These are phyloP conservation scores for Rosa hybrid DNA, from an alignment of 331 rosid species.

Conservation along the genomic window DNA sequence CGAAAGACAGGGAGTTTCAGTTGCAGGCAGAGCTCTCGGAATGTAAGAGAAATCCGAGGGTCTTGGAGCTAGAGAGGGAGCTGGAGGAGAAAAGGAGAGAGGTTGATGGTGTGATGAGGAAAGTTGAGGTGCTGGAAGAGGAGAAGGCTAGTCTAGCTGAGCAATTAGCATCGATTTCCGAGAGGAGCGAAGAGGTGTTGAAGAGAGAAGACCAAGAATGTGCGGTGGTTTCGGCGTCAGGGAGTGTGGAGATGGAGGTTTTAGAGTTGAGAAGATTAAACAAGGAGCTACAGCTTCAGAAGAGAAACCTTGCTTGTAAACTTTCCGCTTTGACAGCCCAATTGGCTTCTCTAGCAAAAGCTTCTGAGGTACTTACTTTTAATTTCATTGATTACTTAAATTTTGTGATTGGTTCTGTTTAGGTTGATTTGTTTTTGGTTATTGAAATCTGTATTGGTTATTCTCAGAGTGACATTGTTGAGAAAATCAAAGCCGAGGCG, in stretches of 20 bases:
- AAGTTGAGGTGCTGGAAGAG: conserved; percentile 54
- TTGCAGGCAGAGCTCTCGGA: conserved; percentile 79
- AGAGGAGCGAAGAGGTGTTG: conserved; percentile 38
- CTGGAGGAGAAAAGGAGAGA: conserved; percentile 46
- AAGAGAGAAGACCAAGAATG: conserved; percentile 39
- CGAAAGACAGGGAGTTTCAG: conserved; percentile 79
- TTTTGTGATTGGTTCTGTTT: not conserved
- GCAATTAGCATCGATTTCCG: conserved; percentile 50
- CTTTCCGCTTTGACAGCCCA: conserved; percentile 70
- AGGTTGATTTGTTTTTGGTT: not conserved
- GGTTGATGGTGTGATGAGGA: conserved; percentile 52
- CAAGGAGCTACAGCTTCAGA: conserved; percentile 94
- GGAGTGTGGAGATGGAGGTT: conserved; percentile 75
- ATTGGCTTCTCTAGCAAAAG: conserved; percentile 53
- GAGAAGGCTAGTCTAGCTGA: conserved; percentile 57
- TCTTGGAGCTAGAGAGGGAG: conserved; percentile 45
- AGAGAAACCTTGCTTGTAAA: conserved; percentile 78
- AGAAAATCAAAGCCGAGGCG: conserved; percentile 90
- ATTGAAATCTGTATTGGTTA: conserved; percentile 11
- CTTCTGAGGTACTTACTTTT: conserved; percentile 58
- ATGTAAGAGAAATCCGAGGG: conserved; percentile 45
- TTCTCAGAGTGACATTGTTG: conserved; percentile 69
- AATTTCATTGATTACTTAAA: not conserved
- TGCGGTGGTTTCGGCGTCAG: conserved; percentile 15
- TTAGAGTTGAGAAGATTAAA: conserved; percentile 87